These are phyloP conservation scores for Dillenia turbinata DNA, from an alignment of 164 flowering plant species.

Conservation along the genomic window DNA sequence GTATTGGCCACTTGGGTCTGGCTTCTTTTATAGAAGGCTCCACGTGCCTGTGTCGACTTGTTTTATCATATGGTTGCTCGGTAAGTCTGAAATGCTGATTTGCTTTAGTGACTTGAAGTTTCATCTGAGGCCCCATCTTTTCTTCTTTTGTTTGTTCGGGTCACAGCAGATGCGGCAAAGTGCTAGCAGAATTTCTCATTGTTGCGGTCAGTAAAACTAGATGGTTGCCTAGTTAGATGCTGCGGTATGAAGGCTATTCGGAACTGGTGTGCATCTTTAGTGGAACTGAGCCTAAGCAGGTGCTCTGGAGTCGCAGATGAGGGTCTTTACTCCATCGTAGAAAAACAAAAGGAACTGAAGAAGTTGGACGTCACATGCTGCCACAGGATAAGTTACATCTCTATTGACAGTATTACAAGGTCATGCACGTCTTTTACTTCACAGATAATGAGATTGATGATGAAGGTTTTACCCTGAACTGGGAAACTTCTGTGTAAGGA, in stretches of 20 bases:
- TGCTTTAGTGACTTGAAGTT: too few species aligned
- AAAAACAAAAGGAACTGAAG: slow-evolving; percentile 51
- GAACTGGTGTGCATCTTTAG: slow-evolving; percentile 43
- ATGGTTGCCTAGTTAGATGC: slow-evolving; percentile 70
- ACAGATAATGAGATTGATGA: slow-evolving; percentile 81
- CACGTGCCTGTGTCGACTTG: slow-evolving; percentile 44
- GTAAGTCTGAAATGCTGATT: slow-evolving; percentile 32
- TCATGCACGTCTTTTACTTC: slow-evolving; percentile 65
- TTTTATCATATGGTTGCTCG: slow-evolving; percentile 53
- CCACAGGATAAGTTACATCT: slow-evolving; percentile 60
- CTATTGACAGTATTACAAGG: slow-evolving; percentile 53
- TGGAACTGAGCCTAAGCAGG: slow-evolving; percentile 81
- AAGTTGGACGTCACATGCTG: slow-evolving; percentile 94
- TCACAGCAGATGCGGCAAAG: slow-evolving; percentile 52
- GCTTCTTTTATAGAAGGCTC: slow-evolving; percentile 51
- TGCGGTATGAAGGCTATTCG: slow-evolving; percentile 69
- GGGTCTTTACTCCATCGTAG: slow-evolving; percentile 60
- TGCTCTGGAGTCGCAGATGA: slow-evolving; percentile 84
- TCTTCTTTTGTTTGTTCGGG: slow-evolving; percentile 33
- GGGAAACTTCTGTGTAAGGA: neutral
- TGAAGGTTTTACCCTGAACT: slow-evolving; percentile 49
- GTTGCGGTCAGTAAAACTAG: slow-evolving; percentile 63
- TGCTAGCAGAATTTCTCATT: slow-evolving; percentile 52
- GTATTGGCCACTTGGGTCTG: slow-evolving; percentile 55
- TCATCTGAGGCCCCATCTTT: neutral